phyloP scores from a whole-genome alignment of 129 eudicot genomes.

The Dittrichia graveolens region DNA sequence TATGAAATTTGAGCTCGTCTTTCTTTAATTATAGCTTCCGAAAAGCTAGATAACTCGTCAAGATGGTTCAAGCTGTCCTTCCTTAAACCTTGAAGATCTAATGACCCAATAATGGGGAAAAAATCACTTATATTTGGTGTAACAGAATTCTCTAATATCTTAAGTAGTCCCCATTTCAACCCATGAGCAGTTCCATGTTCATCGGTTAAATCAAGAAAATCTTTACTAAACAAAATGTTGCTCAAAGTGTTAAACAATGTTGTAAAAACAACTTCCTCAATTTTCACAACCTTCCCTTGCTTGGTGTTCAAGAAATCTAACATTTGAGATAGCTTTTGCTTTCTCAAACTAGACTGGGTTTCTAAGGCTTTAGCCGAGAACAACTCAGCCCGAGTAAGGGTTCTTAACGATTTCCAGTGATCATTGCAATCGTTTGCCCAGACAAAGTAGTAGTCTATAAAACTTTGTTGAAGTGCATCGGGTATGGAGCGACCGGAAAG shows the following conservation, averaged over 20 bases:
- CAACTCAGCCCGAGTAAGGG: slow-evolving; percentile 22
- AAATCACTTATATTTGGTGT: slow-evolving; percentile 9
- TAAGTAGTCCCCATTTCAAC: neutral
- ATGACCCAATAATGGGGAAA: neutral
- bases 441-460: neutral
- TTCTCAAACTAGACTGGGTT: slow-evolving; percentile 18
- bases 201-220: neutral
- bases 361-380: slow-evolving; percentile 28
- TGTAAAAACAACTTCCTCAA: slow-evolving; percentile 26
- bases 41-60: neutral
- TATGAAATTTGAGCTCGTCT: neutral
- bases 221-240: slow-evolving; percentile 6
- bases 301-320: slow-evolving; percentile 14
- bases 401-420: slow-evolving; percentile 21
- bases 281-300: slow-evolving; percentile 30
- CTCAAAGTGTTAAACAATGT: slow-evolving; percentile 19
- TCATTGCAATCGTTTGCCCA: slow-evolving; percentile 16
- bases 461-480: no score
- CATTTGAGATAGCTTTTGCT: slow-evolving; percentile 20
- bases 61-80: neutral
- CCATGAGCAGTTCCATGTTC: neutral
- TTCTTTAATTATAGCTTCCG: neutral
- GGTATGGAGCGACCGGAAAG: slow-evolving; percentile 24
- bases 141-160: neutral
- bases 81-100: slow-evolving; percentile 15